Conservation (phyloP, 495 filamentous ascomycete species). For the Penicillium canariense region DNA sequence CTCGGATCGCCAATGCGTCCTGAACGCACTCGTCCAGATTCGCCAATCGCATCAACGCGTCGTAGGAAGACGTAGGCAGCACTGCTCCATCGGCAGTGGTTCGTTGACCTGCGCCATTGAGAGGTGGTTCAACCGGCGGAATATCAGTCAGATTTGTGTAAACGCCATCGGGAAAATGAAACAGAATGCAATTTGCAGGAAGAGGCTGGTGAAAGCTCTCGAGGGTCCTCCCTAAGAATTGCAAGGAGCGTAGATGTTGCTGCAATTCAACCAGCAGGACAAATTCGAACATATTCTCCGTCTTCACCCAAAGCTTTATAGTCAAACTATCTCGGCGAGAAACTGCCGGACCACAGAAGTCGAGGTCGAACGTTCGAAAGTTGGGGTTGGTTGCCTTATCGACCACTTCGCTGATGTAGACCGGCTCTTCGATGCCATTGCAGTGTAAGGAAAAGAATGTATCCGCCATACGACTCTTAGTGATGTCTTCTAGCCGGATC, state of each 20-base stretch:
- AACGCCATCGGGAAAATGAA: conserved; percentile 84
- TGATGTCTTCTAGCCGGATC: conserved; percentile 71
- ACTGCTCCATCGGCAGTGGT: conserved; percentile 32
- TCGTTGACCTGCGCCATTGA: conserved; percentile 14
- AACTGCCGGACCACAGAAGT: conserved; percentile 60
- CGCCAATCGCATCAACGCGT: conserved; percentile 81
- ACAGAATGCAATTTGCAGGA: conserved; percentile 79
- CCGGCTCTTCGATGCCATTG: conserved; percentile 59
- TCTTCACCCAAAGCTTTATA: conserved; percentile 76
- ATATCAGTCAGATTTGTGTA: conserved; percentile 72
- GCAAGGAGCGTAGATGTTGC: conserved; percentile 66
- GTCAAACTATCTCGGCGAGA: conserved; percentile 62
- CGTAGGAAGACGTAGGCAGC: conserved; percentile 77
- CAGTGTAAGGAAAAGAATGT: conserved; percentile 86
- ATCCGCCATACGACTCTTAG: conserved; percentile 72
- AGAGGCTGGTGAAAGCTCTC: conserved; percentile 75
- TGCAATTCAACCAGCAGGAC: conserved; percentile 68
- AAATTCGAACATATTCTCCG: conserved; percentile 55
- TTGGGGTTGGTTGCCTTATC: conserved; percentile 84
- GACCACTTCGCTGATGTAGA: conserved; percentile 87
- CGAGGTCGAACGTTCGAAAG: conserved; percentile 84
- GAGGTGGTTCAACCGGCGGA: conserved; percentile 41
- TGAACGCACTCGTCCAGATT: conserved; percentile 91
- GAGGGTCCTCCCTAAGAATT: conserved; percentile 75
- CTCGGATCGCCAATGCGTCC: conserved; percentile 78